Evolutionary conservation across 805 yeast species (phyloP).

Genomic region (Cyberlindnera euphorbiae): DNA sequence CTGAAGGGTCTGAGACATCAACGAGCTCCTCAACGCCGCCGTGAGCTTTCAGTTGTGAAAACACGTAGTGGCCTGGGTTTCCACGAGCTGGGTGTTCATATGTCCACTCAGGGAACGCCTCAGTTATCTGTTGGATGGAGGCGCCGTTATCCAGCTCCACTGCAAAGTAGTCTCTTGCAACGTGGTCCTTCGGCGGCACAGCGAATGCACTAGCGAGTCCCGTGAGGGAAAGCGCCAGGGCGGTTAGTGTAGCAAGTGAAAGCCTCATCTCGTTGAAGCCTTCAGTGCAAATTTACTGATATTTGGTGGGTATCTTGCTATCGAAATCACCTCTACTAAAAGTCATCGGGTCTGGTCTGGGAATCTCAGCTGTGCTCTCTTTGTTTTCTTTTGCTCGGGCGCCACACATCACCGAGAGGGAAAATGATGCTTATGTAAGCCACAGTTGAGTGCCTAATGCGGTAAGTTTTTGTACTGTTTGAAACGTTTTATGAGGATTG

Average conservation of each 20-base stretch:
- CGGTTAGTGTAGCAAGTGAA: slow-evolving; percentile 5
- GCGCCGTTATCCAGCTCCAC: slow-evolving; percentile 44
- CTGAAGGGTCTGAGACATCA: slow-evolving; percentile 9
- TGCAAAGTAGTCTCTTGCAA: slow-evolving; percentile 51
- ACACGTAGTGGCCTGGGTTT: slow-evolving; percentile 58
- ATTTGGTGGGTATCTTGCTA: too few species aligned
- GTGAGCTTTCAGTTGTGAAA: slow-evolving; percentile 43
- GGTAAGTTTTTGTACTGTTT: too few species aligned
- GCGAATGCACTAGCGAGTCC: not conserved
- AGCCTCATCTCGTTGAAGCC: slow-evolving; percentile 3
- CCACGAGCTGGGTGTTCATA: slow-evolving; percentile 67
- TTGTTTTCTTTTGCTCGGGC: too few species aligned
- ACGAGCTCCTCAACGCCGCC: slow-evolving; percentile 12
- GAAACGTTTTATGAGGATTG: too few species aligned
- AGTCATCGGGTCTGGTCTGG: too few species aligned
- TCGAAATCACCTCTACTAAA: too few species aligned
- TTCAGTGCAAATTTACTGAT: not conserved
- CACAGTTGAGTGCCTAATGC: too few species aligned
- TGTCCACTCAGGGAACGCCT: slow-evolving; percentile 38
- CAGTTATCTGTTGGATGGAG: slow-evolving; percentile 28
- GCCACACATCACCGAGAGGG: too few species aligned
- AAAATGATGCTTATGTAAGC: not conserved
- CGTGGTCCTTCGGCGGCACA: slow-evolving; percentile 46
- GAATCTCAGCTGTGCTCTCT: too few species aligned
- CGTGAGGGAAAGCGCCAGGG: slow-evolving; percentile 3